Percentiles rank a stretch among this genome's conserved stretches.
phyloP scores from a whole-genome alignment of 129 eudicot genomes.

The Artemisia tridentata region DNA sequence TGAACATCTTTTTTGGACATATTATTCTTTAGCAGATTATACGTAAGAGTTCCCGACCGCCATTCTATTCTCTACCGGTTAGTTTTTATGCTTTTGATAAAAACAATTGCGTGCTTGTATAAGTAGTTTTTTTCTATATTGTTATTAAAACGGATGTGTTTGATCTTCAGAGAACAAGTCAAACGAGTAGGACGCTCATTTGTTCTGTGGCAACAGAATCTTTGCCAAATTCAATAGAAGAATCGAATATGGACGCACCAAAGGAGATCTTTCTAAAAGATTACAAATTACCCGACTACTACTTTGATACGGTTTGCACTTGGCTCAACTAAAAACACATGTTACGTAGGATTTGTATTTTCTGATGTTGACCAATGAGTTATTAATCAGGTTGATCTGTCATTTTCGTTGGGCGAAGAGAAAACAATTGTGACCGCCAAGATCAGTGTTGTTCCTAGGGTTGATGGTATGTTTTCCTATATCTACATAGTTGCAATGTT shows the following conservation, averaged over 20 bases:
- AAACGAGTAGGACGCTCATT: constrained; percentile 47
- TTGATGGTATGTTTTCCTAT: constrained; percentile 53
- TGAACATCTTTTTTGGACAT: not conserved
- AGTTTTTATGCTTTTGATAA: constrained; percentile 27
- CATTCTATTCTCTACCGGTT: constrained; percentile 48
- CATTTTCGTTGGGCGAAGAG: constrained; percentile 76
- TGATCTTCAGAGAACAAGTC: constrained; percentile 40
- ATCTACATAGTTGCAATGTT: not conserved
- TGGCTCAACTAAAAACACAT: not conserved
- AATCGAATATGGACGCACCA: constrained; percentile 68
- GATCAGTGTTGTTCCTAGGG: constrained; percentile 62
- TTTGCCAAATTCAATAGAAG: constrained; percentile 53
- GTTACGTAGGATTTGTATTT: not conserved
- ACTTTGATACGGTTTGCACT: constrained; percentile 69
- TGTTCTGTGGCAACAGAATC: constrained; percentile 72
- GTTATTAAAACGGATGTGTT: not conserved
- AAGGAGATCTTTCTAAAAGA: constrained; percentile 90
- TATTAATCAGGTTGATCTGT: constrained; percentile 71
- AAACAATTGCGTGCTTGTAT: not conserved
- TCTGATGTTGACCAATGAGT: not conserved
- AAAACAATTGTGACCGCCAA: constrained; percentile 69
- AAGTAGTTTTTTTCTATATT: not conserved
- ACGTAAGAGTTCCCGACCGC: constrained; percentile 34
- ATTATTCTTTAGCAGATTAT: constrained; percentile 32
- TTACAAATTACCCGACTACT: constrained; percentile 88